Evolutionary conservation across 768 basidiomycete species (phyloP), one percentile per base, ranked within the genome.

Genomic region (Tulasnella sp.): DNA sequence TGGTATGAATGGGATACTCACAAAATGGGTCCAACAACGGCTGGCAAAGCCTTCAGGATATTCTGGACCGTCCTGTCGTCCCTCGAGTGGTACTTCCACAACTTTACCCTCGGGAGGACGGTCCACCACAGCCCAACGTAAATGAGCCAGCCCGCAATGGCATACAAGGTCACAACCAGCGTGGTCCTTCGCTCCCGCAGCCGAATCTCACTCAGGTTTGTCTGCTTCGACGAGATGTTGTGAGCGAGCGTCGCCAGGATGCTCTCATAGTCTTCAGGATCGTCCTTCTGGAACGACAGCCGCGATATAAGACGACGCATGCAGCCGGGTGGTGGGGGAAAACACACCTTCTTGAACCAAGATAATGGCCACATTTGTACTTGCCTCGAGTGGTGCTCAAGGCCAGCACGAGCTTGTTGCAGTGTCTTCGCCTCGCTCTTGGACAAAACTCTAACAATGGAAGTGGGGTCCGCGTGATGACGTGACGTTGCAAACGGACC

Each of bases 151-250:
- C 71, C 68, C 4, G 80, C 79, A 63, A 91, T 68, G 1, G 86
- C 81, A 67, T 88, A 91, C 2, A 89, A 66, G 0, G 91, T 89
- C 48, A 82, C 81, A 42, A 84, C 73, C 49, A 89, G 73, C 17
- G 84, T 85, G 1, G 87, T 75, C 7, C 89, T 75, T 29, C 86
- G 78, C 69, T 94, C 88, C 39, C 90, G 79, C 54, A 87, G 70
- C n/a, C 86, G 81, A 62, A 94, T 85, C 66, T 89, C 89, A 1
- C 83, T 80, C 14, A 92, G 77, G 58, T 78, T 76, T 39, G 78
- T 74, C 69, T 86, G 83, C 12, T 84, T 80, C 60, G 83, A 80
- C 65, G 81, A 77, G 56, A 92, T 83, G 65, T 84, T 78, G 21
- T 71, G 67, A 7, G 82, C 81, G 52, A 92, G 75, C 42, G 72